Base-by-base conservation (phyloP, 768 basidiomycete genomes). In the Russula earlei region DNA sequence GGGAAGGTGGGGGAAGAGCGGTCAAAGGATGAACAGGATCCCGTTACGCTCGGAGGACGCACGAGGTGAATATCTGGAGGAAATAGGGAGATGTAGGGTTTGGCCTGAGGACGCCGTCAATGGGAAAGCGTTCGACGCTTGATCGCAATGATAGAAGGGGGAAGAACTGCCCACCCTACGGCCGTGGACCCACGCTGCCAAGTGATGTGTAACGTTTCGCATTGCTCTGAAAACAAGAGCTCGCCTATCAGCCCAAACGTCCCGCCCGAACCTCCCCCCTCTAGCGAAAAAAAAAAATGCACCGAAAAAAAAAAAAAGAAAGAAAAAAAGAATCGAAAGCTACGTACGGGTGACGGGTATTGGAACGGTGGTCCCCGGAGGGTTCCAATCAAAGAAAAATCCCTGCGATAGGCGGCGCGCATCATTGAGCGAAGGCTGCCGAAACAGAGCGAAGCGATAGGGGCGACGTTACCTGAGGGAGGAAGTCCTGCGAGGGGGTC, bases 1-100 rank as follows among this genome's bases (percentile, higher is more conserved):
- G n/a, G n/a, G n/a, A n/a, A n/a, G n/a, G 5, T 5, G 10, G 27
- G 17, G 11, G 24, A 9, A 17, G 15, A 17, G 31, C 1, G 52
- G 27, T 7, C 31, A 37, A 47, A 31, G 19, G 10, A 50, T 10
- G n/a, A 20, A 37, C 24, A 10, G 24, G 9, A 17, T 19, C 25
- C 22, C 8, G 48, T 36, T 27, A n/a, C 10, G 52, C 24, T 36
- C 31, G 41, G 47, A 40, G 19, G 8, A 70, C 80, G 65, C 54
- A 82, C 82, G 81, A 82, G 14, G 80, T 79, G 63, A 79, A 83
- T 9, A 83, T 71, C 63, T 81, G 79, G 4, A 84, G 75, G 63
- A 68, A 79, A 65, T 82, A 83, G 15, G 82, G 82, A 5, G 80
- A 73, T 6, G 66, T 67, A 3, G 79, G 78, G 60, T 77, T 76